phyloP scores from a whole-genome alignment of 805 yeast species.

The Metschnikowia kofuensis region DNA sequence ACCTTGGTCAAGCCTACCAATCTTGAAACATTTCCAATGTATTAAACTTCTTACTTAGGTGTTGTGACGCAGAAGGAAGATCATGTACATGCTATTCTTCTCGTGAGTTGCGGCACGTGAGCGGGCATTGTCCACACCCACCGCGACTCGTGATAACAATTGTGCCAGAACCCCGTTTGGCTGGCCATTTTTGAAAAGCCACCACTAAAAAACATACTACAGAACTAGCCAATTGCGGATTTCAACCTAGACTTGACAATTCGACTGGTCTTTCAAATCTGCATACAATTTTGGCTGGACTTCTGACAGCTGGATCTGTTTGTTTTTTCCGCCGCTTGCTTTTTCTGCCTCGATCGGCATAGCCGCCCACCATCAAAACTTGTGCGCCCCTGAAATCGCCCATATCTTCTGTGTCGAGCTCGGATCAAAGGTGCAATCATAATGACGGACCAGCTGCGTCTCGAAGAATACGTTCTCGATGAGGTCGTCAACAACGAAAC shows the following conservation, averaged over 20 bases:
- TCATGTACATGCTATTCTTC: neutral
- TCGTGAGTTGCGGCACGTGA: conserved; percentile 9
- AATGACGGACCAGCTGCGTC: conserved; percentile 7
- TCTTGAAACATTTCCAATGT: no score
- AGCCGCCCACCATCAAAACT: neutral
- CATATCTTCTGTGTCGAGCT: neutral
- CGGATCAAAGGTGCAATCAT: no score
- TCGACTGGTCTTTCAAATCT: neutral
- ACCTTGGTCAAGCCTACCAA: no score
- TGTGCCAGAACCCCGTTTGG: conserved; percentile 5
- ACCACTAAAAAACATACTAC: neutral
- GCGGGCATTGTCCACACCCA: conserved; percentile 8
- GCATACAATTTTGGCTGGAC: neutral
- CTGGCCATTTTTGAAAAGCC: neutral
- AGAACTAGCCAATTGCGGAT: neutral
- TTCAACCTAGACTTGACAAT: neutral
- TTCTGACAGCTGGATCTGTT: neutral
- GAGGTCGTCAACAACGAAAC: conserved; percentile 60
- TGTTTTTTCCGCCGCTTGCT: neutral
- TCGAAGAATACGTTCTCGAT: conserved; percentile 34
- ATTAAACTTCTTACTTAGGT: no score
- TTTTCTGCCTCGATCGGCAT: neutral
- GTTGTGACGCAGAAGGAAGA: no score
- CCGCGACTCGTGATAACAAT: conserved; percentile 10
- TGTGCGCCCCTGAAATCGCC: neutral